phyloP scores from a whole-genome alignment of 371 early-diverging fungal species.

The Cokeromyces recurvatus region DNA sequence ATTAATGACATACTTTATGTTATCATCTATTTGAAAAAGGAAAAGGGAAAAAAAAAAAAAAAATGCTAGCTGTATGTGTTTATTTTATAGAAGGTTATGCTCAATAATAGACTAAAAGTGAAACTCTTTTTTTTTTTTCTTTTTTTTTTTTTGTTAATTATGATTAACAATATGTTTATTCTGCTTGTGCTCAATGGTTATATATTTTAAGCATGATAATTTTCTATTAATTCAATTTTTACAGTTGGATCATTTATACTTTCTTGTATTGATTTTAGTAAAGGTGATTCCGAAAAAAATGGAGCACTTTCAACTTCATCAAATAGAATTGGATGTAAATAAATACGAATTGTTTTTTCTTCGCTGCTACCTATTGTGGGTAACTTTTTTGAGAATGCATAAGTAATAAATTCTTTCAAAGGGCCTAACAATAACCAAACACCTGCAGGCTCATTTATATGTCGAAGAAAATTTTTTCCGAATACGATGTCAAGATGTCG shows the following conservation, averaged over 20 bases:
- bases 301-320: background rate
- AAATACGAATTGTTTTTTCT: background rate
- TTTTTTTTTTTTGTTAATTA: too few species aligned
- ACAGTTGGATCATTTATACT: background rate
- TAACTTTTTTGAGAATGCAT: constrained; percentile 3
- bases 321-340: constrained; percentile 2
- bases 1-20: background rate
- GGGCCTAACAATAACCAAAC: constrained; percentile 14
- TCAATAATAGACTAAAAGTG: too few species aligned
- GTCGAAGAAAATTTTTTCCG: constrained; percentile 3
- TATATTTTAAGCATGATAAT: too few species aligned
- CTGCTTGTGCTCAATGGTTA: too few species aligned
- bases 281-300: constrained; percentile 3
- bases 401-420: constrained; percentile 11
- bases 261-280: background rate
- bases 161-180: too few species aligned
- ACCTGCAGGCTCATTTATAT: constrained; percentile 6
- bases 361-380: too few species aligned
- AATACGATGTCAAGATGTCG: constrained; percentile 7
- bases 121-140: too few species aligned
- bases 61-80: too few species aligned
- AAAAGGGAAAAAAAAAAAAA: background rate
- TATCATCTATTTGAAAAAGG: too few species aligned
- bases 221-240: constrained; percentile 1
- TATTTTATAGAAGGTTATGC: too few species aligned